Percentiles rank a stretch among this genome's conserved stretches.
Conservation (phyloP, 2,329 filamentous ascomycete species). For the Aspergillus intermedius region DNA sequence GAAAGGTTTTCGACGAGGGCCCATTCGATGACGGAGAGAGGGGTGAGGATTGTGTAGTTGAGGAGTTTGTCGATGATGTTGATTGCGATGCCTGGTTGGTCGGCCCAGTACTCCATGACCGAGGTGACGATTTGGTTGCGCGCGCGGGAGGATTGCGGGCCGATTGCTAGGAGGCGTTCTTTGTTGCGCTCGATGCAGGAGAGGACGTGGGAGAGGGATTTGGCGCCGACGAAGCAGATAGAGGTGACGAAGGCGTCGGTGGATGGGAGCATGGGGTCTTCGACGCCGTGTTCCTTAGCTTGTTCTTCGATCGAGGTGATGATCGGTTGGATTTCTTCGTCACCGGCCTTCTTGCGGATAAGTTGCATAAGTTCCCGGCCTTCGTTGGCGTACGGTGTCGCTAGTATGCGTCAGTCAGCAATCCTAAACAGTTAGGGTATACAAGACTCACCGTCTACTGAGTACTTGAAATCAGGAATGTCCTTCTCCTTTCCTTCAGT, state of each 20-base stretch:
- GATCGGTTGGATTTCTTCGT: slow-evolving; percentile 77
- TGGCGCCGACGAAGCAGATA: slow-evolving; percentile 88
- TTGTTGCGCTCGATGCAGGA: slow-evolving; percentile 95
- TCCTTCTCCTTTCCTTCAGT: slow-evolving; percentile 86
- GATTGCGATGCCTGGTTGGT: slow-evolving; percentile 85
- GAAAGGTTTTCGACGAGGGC: slow-evolving; percentile 63
- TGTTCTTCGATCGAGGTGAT: slow-evolving; percentile 76
- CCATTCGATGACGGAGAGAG: slow-evolving; percentile 82
- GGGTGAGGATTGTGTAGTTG: slow-evolving; percentile 92
- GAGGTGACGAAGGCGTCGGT: slow-evolving; percentile 91
- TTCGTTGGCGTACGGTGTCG: slow-evolving; percentile 73
- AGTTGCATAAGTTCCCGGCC: slow-evolving; percentile 75
- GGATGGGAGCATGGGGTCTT: slow-evolving; percentile 73
- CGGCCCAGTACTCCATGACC: slow-evolving; percentile 87
- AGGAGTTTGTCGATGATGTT: slow-evolving; percentile 94
- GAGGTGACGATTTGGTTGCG: slow-evolving; percentile 83
- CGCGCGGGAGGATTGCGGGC: slow-evolving; percentile 65
- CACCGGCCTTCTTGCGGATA: slow-evolving; percentile 74
- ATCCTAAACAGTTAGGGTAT: background rate
- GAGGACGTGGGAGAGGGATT: slow-evolving; percentile 91
- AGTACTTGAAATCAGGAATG: slow-evolving; percentile 91
- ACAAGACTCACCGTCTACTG: slow-evolving; percentile 57
- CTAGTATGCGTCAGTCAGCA: slow-evolving; percentile 36
- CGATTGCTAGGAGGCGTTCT: slow-evolving; percentile 74
- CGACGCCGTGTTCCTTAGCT: slow-evolving; percentile 60